These are phyloP conservation scores for Fusarium udum DNA, from an alignment of 2,329 filamentous ascomycete species.

Conservation along the genomic window DNA sequence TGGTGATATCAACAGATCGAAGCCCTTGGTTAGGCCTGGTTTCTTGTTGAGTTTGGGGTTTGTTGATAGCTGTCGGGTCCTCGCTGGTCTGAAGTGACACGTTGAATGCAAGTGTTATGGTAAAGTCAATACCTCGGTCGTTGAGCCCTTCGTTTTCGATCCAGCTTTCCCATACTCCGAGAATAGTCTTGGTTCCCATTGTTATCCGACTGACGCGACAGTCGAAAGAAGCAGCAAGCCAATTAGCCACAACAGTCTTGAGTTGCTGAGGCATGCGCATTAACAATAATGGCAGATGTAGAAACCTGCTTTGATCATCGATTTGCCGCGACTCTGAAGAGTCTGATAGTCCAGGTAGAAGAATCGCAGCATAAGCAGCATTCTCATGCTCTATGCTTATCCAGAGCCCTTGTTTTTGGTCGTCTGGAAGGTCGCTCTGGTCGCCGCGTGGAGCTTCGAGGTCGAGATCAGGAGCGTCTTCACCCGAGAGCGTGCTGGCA, in stretches of 20 bases:
- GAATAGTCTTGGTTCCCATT: conserved; percentile 61
- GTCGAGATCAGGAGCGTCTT: conserved; percentile 34
- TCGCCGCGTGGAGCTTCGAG: conserved; percentile 16
- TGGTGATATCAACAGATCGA: conserved; percentile 61
- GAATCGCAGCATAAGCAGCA: conserved; percentile 59
- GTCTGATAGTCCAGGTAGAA: conserved; percentile 54
- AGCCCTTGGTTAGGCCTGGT: conserved; percentile 43
- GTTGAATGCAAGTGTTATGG: conserved; percentile 62
- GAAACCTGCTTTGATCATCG: conserved; percentile 48
- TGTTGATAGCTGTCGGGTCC: conserved; percentile 8
- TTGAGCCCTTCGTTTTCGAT: conserved; percentile 51
- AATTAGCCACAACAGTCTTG: conserved; percentile 59
- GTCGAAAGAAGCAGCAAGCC: conserved; percentile 64
- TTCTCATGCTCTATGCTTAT: conserved; percentile 64
- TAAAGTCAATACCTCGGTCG: conserved; percentile 54
- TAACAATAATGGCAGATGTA: conserved; percentile 62
- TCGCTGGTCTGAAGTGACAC: conserved; percentile 45
- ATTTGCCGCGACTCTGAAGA: neutral
- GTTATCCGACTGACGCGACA: conserved; percentile 62
- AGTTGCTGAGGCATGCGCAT: conserved; percentile 65
- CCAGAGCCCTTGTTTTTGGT: conserved; percentile 50
- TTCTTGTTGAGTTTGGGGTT: conserved; percentile 26
- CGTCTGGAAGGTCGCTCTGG: conserved; percentile 34
- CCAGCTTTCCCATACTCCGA: conserved; percentile 63
- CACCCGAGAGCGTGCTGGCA: conserved; percentile 46